Conservation (phyloP, 371 early-diverging fungal genomes). For the Circinella minor region DNA sequence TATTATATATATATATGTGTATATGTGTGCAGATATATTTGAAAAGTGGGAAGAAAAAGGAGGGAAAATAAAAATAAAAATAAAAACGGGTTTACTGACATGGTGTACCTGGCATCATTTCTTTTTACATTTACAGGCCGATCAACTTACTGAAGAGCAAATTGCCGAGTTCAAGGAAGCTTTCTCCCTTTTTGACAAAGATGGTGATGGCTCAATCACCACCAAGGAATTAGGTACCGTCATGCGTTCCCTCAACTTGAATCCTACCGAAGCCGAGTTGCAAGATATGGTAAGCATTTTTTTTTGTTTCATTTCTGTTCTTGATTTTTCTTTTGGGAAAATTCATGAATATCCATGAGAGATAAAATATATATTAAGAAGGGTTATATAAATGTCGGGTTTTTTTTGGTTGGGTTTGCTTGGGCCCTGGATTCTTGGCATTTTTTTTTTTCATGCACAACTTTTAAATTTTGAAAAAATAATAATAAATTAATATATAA, state of each 20-base stretch:
- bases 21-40: background rate
- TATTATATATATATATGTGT: too few relatives aligned
- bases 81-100: background rate
- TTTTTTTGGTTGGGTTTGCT: background rate
- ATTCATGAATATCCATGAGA: too few relatives aligned
- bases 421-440: constrained; percentile 10
- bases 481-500: background rate
- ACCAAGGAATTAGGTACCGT: constrained; percentile 87
- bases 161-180: constrained; percentile 78
- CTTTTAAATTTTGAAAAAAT: background rate
- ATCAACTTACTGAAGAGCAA: constrained; percentile 91
- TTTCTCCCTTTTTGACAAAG: constrained; percentile 52
- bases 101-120: background rate
- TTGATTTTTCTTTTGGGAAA: background rate
- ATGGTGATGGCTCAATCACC: constrained; percentile 92
- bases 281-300: constrained; percentile 67
- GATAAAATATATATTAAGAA: background rate
- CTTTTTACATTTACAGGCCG: constrained; percentile 60
- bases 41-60: background rate
- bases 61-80: background rate
- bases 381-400: background rate
- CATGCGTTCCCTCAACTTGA: constrained; percentile 89
- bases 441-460: constrained; percentile 8
- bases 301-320: background rate
- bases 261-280: constrained; percentile 83